phyloP scores from a whole-genome alignment of 495 filamentous ascomycete species.

The Trichoderma erinaceum region DNA sequence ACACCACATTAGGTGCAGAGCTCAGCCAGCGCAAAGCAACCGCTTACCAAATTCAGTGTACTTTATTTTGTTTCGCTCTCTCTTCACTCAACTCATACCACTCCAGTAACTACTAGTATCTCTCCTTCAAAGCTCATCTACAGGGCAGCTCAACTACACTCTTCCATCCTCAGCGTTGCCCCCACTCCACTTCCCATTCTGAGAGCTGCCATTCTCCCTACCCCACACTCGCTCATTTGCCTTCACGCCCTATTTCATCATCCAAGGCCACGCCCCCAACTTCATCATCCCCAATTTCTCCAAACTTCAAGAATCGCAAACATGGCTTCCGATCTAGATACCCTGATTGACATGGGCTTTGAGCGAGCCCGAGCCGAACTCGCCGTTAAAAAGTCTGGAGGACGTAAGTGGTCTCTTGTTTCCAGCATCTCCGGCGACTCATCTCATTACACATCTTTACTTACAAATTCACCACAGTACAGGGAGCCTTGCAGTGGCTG shows the following conservation, averaged over 20 bases:
- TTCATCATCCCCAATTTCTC: not conserved
- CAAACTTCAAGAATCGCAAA: constrained; percentile 45
- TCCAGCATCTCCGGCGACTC: constrained; percentile 19
- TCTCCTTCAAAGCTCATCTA: too few relatives aligned
- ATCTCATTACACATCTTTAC: constrained; percentile 18
- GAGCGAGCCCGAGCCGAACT: constrained; percentile 71
- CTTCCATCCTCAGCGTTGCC: not conserved
- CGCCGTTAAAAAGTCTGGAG: constrained; percentile 71
- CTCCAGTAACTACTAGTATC: too few relatives aligned
- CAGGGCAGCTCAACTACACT: not conserved
- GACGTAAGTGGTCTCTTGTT: constrained; percentile 47
- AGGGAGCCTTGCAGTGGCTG: constrained; percentile 89
- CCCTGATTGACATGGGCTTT: constrained; percentile 93
- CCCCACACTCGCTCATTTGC: not conserved
- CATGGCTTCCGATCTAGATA: constrained; percentile 55
- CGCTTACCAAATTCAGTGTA: too few relatives aligned
- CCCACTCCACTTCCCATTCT: not conserved
- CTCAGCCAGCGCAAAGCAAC: too few relatives aligned
- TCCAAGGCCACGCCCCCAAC: not conserved
- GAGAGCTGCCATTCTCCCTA: not conserved
- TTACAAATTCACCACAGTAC: constrained; percentile 48
- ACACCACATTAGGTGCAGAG: not conserved
- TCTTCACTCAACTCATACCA: not conserved
- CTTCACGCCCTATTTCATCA: constrained; percentile 9
- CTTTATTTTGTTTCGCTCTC: not conserved